phyloP scores from a whole-genome alignment of 129 eudicot genomes.

The Mikania micrantha region DNA sequence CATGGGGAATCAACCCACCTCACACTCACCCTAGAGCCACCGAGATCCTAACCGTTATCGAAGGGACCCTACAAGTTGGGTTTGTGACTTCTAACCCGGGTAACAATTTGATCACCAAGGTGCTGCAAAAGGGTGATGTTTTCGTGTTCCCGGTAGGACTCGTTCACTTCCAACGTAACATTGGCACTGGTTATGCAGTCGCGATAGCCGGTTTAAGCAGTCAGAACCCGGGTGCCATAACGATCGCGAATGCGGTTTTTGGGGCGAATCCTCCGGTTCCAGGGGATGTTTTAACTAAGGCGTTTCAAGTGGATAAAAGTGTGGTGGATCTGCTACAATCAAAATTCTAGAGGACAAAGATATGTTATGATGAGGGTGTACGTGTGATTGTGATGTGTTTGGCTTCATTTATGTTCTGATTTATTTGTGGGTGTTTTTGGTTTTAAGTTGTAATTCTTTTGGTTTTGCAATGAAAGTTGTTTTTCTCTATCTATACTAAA shows the following conservation, averaged over 20 bases:
- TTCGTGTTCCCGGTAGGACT: conserved; percentile 46
- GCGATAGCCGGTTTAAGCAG: conserved; percentile 23
- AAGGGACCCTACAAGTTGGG: conserved; percentile 38
- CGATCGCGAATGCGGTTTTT: too few relatives aligned
- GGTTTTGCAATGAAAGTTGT: too few relatives aligned
- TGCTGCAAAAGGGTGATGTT: conserved; percentile 42
- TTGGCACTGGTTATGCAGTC: conserved; percentile 28
- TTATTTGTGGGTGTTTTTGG: too few relatives aligned
- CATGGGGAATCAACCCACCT: conserved; percentile 44
- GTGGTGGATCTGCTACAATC: too few relatives aligned
- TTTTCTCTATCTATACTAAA: too few relatives aligned
- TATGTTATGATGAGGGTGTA: neutral
- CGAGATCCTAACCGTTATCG: conserved; percentile 34
- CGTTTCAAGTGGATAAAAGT: too few relatives aligned
- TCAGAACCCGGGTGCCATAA: too few relatives aligned
- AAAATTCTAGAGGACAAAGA: too few relatives aligned
- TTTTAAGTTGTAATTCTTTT: too few relatives aligned
- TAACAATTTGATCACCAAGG: conserved; percentile 32
- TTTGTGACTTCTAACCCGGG: conserved; percentile 41
- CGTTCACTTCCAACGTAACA: conserved; percentile 40
- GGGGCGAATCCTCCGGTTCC: too few relatives aligned
- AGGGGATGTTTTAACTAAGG: too few relatives aligned
- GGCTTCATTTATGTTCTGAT: too few relatives aligned
- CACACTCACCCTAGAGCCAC: conserved; percentile 48
- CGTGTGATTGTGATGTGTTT: conserved; percentile 8